phyloP scores from a whole-genome alignment of 2,329 filamentous ascomycete species.

The Parasarocladium wereldwijsianum region DNA sequence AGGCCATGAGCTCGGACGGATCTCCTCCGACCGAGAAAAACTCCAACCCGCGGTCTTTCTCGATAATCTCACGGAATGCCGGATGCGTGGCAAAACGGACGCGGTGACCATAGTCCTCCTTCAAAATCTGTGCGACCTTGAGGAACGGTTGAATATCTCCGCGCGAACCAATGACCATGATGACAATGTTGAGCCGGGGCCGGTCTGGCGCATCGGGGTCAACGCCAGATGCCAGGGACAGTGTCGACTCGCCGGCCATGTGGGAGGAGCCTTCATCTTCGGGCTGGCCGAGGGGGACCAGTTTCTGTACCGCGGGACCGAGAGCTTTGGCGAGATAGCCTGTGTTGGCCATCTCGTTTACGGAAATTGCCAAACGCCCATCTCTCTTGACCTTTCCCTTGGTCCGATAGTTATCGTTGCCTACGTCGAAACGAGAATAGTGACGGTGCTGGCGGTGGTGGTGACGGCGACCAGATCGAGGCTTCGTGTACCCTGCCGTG shows the following conservation, averaged over 20 bases:
- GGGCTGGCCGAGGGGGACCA: constrained; percentile 1
- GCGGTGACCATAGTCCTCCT: constrained; percentile 56
- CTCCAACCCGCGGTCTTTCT: constrained; percentile 57
- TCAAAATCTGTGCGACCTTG: constrained; percentile 56
- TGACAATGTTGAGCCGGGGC: constrained; percentile 59
- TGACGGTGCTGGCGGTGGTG: constrained; percentile 4
- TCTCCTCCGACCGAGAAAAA: constrained; percentile 73
- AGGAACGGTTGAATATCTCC: constrained; percentile 74
- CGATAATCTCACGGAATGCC: constrained; percentile 60
- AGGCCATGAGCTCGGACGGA: constrained; percentile 70
- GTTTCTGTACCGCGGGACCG: constrained; percentile 41
- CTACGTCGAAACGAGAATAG: constrained; percentile 44
- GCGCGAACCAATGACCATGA: constrained; percentile 70
- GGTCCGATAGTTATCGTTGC: constrained; percentile 50
- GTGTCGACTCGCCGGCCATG: constrained; percentile 6
- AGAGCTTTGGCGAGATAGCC: constrained; percentile 64
- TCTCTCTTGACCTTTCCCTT: constrained; percentile 52
- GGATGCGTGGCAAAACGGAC: constrained; percentile 70
- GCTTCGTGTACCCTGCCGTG: not conserved
- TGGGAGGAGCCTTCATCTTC: constrained; percentile 8
- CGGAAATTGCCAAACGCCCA: constrained; percentile 55
- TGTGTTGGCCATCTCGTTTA: constrained; percentile 54
- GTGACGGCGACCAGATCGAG: not conserved
- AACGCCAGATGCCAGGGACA: constrained; percentile 7
- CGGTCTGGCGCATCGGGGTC: constrained; percentile 19